Evolutionary conservation across 2,329 filamentous ascomycete species (phyloP).

Genomic region (Orbilia brochopaga): DNA sequence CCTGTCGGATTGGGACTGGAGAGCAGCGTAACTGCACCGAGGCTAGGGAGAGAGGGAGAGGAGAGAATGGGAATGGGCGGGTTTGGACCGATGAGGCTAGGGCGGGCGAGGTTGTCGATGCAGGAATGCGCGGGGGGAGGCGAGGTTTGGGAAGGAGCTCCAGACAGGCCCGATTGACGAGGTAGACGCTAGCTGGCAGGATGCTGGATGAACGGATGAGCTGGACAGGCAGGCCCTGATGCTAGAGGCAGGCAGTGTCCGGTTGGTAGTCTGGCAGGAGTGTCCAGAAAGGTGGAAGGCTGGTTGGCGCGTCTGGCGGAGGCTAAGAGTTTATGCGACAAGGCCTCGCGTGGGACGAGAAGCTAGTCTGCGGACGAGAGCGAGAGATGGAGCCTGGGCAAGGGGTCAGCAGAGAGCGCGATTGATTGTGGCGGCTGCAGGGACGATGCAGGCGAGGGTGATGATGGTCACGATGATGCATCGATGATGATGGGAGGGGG

Average conservation of each 20-base stretch:
- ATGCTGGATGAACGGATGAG: no score
- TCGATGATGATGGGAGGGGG: conserved; percentile 4
- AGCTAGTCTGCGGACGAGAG: no score
- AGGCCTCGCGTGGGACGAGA: background rate
- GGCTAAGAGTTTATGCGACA: background rate
- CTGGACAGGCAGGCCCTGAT: background rate
- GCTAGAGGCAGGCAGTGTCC: no score
- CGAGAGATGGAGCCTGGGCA: conserved; percentile 5
- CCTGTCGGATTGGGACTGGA: conserved; percentile 46
- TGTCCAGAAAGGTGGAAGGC: background rate
- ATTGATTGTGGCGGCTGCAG: background rate
- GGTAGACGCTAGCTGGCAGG: background rate
- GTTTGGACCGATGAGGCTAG: conserved; percentile 39
- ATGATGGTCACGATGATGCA: conserved; percentile 1
- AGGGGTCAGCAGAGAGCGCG: background rate
- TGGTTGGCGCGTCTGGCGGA: background rate
- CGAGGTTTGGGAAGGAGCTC: conserved; percentile 36
- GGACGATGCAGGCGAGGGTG: background rate
- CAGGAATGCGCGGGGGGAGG: conserved; percentile 18
- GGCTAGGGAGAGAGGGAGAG: conserved; percentile 15
- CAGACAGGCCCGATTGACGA: no score
- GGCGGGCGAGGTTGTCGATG: conserved; percentile 37
- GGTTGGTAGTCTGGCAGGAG: no score
- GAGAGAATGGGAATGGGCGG: conserved; percentile 8
- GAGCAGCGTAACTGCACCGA: no score